Evolutionary conservation across 2,329 filamentous ascomycete genomes (phyloP), one percentile per base, ranked within the genome.

Genomic region (Neurospora crassa): DNA sequence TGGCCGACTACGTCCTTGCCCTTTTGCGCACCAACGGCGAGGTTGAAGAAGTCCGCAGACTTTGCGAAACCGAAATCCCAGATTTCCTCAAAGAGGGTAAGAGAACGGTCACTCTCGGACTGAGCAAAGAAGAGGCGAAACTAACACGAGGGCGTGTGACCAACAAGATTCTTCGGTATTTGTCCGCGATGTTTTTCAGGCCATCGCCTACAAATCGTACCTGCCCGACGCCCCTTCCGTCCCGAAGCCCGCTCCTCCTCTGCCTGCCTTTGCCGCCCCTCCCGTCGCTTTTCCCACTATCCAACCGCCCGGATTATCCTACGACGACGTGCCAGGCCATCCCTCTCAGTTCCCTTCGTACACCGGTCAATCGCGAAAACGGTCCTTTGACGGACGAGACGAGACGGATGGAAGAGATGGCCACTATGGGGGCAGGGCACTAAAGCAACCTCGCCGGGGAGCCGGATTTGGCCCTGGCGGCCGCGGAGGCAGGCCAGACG

Each of bases 1-100:
- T 96, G 3, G 92, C 92, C 67, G 92, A 96, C 76, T 96, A 94
- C 78, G 90, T 95, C n/a, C 85, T 94, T 73, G 92, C 91, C 7
- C 86, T 96, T 24, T 82, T 95, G 67, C 87, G 88, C 70, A 89
- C 91, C 73, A 91, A 93, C 74, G 90, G 90, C 73, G 84, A 88
- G 69, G 82, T 86, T 53, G 84, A 85, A n/a, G 84, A 87, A 24
- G 89, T 94, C 70, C 87, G 89, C 77, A 83, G 86, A 76, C 87
- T 91, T 69, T 93, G 91, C 79, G 85, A 92, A 77, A 84, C 88
- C 70, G 90, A 93, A 79, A 89, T 95, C 53, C 86, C 88, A 2
- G 92, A 94, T 78, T 95, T 95, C 78, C 81, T 95, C 20, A 88
- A 88, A 76, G 90, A 93, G 76, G 87, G 90, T 88, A 76, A 37